These are phyloP conservation scores for Scutellaria baicalensis DNA, from an alignment of 257 asterid species.

Conservation along the genomic window DNA sequence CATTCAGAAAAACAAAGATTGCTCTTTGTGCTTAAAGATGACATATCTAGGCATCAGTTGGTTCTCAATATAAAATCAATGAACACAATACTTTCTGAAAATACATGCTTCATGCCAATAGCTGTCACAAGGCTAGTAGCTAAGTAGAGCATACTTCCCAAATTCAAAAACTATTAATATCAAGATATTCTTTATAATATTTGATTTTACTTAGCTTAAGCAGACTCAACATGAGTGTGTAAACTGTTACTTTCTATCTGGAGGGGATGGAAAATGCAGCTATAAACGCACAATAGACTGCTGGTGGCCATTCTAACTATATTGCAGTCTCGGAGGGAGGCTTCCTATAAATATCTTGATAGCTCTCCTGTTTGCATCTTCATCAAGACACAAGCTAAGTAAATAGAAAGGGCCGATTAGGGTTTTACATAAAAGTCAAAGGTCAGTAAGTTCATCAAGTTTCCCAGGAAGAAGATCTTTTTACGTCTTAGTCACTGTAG, in stretches of 20 bases:
- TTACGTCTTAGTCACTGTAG: not conserved
- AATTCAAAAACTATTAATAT: not conserved
- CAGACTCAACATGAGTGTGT: not conserved
- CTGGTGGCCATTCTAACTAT: not conserved
- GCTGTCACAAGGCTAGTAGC: not conserved
- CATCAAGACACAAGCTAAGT: not conserved
- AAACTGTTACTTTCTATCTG: not conserved
- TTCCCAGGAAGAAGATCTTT: not conserved
- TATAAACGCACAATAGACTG: not conserved
- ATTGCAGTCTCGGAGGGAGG: not conserved
- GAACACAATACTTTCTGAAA: not conserved
- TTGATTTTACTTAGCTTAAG: not conserved
- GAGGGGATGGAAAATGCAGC: not conserved
- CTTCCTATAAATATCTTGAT: not conserved
- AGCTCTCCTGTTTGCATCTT: conserved; percentile 6
- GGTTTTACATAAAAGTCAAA: not conserved
- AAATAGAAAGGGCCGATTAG: not conserved
- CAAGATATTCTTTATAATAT: not conserved
- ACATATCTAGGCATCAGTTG: not conserved
- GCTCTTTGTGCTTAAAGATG: not conserved
- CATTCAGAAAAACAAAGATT: not conserved
- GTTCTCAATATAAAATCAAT: not conserved
- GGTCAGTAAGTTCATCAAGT: not conserved
- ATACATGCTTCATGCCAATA: not conserved
- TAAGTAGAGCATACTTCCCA: conserved; percentile 1